Base-by-base conservation (phyloP, 1,139 yeast species). In the Candida sp. region DNA sequence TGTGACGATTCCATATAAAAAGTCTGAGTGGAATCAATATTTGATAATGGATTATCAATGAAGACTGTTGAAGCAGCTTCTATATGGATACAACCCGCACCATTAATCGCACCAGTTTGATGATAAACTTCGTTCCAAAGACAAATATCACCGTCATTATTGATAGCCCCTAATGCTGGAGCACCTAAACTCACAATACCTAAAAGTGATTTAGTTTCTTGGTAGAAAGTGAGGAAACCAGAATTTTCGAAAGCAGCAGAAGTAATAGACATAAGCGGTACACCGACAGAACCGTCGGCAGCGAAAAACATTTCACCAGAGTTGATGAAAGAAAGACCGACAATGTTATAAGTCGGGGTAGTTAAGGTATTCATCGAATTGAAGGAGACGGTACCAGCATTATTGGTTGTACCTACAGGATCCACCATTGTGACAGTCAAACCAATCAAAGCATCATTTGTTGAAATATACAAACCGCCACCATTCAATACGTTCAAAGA, bases 261-360 rank as follows among this genome's bases (percentile, higher is more conserved):
- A 15, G 58, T 48, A 22, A 63, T 55, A 9, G 56, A 33, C 49
- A 56, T 53, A n/a, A 49, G 40, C 1, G 67, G 57, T 27, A 48
- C 32, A 6, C 57, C 56, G 22, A 47, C 35, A 8, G 55, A 44
- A 19, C 66, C 62, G 37, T 51, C 53, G 29, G 60, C 61, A 35
- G 59, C 64, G 27, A 64, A 52, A 49, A 52, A 67, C 50, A 66
- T 51, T 32, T 55, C 49, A 44, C 71, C 72, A 41, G 52, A 52
- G 44, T 67, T 68, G 15, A 19, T n/a, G 46, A 67, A 66, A 11
- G 53, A 39, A 5, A 42, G 43, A 22, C 60, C 54, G 25, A 48
- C 45, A 21, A 67, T 50, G 9, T 43, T 49, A 47, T 54, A 66
- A 25, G 40, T 44, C 11, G 66, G 57, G 23, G 58, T 44, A 21